Evolutionary conservation across 306 rosid species (phyloP).

Genomic region (Prinsepia uniflora): DNA sequence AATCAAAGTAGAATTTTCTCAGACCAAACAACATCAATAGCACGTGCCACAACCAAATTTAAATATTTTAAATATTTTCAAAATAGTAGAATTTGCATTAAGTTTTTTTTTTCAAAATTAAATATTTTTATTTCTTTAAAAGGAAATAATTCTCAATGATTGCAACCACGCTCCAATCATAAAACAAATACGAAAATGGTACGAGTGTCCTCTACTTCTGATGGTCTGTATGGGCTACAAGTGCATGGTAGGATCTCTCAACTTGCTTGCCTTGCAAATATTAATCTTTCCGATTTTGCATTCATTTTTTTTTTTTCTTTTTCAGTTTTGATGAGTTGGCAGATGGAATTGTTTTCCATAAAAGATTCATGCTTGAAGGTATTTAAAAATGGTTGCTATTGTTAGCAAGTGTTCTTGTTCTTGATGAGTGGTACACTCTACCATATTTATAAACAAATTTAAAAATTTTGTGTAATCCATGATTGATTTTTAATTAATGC

Average conservation of each 20-base stretch:
- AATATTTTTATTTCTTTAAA: constrained; percentile 1
- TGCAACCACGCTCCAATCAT: constrained; percentile 36
- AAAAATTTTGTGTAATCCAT: background rate
- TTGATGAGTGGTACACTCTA: constrained; percentile 7
- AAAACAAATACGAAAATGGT: background rate
- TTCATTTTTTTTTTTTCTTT: background rate
- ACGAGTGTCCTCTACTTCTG: background rate
- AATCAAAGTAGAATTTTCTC: no score
- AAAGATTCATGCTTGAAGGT: background rate
- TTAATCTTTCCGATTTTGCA: background rate
- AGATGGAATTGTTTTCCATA: background rate
- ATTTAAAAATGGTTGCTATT: background rate
- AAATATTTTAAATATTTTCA: no score
- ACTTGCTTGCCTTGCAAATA: constrained; percentile 11
- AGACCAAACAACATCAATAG: no score
- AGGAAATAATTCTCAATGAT: constrained; percentile 26
- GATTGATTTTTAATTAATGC: background rate
- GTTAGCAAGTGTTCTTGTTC: background rate
- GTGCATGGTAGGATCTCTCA: background rate
- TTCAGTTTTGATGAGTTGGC: background rate
- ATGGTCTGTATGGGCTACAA: constrained; percentile 4
- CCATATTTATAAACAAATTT: background rate
- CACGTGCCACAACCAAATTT: no score
- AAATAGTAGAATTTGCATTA: no score
- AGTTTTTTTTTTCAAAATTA: no score